phyloP scores from a whole-genome alignment of 2,329 filamentous ascomycete species.

The Pestalotiopsis fici region DNA sequence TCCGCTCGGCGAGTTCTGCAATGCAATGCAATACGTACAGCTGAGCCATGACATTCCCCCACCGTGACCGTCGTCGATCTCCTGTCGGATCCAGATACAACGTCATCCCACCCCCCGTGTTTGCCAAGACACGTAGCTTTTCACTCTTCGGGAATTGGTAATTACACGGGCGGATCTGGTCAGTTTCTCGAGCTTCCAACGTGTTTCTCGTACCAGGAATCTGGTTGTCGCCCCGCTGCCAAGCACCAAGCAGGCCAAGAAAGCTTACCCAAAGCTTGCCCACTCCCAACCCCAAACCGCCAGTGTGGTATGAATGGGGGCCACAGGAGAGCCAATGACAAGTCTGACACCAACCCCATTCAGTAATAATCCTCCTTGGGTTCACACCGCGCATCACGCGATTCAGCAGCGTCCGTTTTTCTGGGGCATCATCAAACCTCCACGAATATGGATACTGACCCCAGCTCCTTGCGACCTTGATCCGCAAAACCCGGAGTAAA shows the following conservation, averaged over 20 bases:
- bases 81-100: background rate
- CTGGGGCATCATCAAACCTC: background rate
- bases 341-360: background rate
- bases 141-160: background rate
- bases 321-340: background rate
- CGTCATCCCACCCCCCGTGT: background rate
- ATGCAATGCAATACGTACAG: no score
- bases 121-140: background rate
- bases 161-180: background rate
- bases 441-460: background rate
- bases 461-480: background rate
- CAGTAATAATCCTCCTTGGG: background rate
- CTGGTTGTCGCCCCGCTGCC: background rate
- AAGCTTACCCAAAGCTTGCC: background rate
- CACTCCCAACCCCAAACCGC: background rate
- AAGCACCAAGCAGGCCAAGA: background rate
- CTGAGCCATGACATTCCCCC: background rate
- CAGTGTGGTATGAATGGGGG: background rate
- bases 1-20: background rate
- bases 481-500: background rate
- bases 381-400: background rate
- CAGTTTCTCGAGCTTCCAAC: background rate
- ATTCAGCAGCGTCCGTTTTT: background rate
- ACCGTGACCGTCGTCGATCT: background rate
- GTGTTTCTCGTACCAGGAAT: background rate